These are phyloP conservation scores for Paspalum notatum DNA, from an alignment of 176 grass and related monocot species.

Conservation along the genomic window DNA sequence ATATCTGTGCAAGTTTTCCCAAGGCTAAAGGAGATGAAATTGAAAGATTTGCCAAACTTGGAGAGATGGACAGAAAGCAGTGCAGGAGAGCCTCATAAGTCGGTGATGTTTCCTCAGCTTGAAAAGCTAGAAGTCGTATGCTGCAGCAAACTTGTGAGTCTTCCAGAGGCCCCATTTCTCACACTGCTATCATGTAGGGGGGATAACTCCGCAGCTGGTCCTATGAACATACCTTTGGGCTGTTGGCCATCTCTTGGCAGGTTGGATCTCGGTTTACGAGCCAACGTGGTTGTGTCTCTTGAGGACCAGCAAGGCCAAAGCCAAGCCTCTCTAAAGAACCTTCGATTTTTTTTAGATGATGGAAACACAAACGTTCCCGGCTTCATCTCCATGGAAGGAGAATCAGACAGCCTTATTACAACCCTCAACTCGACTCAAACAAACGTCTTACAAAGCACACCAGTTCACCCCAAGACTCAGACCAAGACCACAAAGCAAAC, in stretches of 20 bases:
- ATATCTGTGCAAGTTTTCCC: background rate
- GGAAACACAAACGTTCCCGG: too few relatives aligned
- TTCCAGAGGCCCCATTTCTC: background rate
- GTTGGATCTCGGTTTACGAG: fast-evolving
- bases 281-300: background rate
- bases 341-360: constrained; percentile 1
- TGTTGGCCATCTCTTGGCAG: background rate
- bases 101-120: background rate
- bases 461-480: too few relatives aligned
- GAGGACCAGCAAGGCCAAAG: background rate
- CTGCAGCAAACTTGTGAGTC: background rate
- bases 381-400: too few relatives aligned
- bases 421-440: too few relatives aligned
- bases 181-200: background rate
- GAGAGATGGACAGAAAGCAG: background rate
- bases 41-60: fast-evolving
- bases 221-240: background rate
- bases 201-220: background rate
- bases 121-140: fast-evolving
- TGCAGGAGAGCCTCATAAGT: background rate
- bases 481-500: too few relatives aligned
- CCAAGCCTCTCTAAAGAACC: background rate
- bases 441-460: too few relatives aligned
- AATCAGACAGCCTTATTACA: too few relatives aligned
- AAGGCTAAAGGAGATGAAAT: background rate